A percentile compares a stretch with the other conserved stretches of the same genome.
Conservation (phyloP, 176 grass and related monocot genomes). For the Oryza officinalis region DNA sequence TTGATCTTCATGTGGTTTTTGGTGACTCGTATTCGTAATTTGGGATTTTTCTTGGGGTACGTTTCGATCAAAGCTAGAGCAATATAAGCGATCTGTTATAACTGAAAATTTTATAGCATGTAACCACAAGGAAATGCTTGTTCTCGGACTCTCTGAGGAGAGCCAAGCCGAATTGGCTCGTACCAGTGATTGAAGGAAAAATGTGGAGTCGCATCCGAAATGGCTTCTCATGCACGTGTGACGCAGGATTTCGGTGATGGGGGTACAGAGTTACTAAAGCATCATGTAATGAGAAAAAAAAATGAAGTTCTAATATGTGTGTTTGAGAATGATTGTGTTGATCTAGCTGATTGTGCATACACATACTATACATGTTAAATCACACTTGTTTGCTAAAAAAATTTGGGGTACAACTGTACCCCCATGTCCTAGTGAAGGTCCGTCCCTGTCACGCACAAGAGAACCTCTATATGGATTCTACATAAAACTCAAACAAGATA, state of each 20-base stretch:
- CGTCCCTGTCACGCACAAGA: neutral
- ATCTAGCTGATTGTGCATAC: too few relatives aligned
- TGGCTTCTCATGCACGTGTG: neutral
- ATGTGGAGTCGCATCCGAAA: neutral
- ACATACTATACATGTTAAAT: too few relatives aligned
- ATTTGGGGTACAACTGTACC: too few relatives aligned
- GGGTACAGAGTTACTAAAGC: too few relatives aligned
- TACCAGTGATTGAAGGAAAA: too few relatives aligned
- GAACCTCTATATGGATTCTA: neutral
- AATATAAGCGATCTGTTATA: neutral
- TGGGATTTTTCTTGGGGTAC: neutral
- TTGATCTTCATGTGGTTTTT: neutral
- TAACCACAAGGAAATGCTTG: neutral
- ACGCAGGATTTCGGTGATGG: too few relatives aligned
- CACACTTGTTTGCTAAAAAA: too few relatives aligned
- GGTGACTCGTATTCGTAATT: neutral
- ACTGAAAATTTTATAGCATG: neutral
- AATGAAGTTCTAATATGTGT: too few relatives aligned
- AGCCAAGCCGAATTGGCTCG: neutral
- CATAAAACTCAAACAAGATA: neutral
- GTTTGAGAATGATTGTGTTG: too few relatives aligned
- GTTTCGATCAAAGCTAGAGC: neutral
- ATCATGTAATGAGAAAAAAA: too few relatives aligned
- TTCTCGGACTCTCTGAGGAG: neutral
- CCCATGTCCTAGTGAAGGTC: too few relatives aligned